Percentiles rank a stretch among this genome's conserved stretches.
phyloP scores from a whole-genome alignment of 352 stramenopile species.

The Pelagophyceae sp. region DNA sequence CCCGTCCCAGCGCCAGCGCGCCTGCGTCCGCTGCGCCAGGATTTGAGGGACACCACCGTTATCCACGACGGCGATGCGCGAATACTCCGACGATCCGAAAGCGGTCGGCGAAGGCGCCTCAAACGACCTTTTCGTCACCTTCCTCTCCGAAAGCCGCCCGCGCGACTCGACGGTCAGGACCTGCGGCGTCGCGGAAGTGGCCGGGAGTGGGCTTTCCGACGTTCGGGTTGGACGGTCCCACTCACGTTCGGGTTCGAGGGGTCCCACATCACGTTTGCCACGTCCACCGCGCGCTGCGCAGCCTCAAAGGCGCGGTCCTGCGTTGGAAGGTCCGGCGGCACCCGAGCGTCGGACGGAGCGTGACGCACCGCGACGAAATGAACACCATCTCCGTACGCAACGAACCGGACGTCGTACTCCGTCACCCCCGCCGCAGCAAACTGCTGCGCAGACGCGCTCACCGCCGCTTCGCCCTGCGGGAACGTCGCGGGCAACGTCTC shows the following conservation, averaged over 20 bases:
- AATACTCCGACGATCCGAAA: constrained; percentile 8
- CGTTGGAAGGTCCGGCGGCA: too few relatives aligned
- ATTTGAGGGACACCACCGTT: background rate
- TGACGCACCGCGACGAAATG: background rate
- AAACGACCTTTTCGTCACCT: constrained; percentile 6
- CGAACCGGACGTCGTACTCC: background rate
- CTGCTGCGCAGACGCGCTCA: background rate
- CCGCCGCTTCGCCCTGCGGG: background rate
- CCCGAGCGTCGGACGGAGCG: too few relatives aligned
- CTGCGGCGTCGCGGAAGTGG: too few relatives aligned
- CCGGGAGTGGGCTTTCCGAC: too few relatives aligned
- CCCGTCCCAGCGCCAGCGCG: background rate
- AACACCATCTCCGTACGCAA: background rate
- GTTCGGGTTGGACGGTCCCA: constrained; percentile 5
- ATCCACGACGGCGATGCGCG: background rate
- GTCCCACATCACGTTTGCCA: too few relatives aligned
- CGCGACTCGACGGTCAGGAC: too few relatives aligned
- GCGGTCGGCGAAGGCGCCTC: background rate
- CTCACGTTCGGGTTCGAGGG: background rate
- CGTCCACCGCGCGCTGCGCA: background rate
- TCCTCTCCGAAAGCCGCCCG: background rate
- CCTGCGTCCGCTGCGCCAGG: background rate
- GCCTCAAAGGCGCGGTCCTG: constrained; percentile 1
- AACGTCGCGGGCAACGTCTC: background rate
- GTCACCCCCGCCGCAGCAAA: background rate